A percentile compares a stretch with the other conserved stretches of the same genome.
Conservation (phyloP, 495 filamentous ascomycete genomes). For the Aspergillus sclerotiicarbonarius region DNA sequence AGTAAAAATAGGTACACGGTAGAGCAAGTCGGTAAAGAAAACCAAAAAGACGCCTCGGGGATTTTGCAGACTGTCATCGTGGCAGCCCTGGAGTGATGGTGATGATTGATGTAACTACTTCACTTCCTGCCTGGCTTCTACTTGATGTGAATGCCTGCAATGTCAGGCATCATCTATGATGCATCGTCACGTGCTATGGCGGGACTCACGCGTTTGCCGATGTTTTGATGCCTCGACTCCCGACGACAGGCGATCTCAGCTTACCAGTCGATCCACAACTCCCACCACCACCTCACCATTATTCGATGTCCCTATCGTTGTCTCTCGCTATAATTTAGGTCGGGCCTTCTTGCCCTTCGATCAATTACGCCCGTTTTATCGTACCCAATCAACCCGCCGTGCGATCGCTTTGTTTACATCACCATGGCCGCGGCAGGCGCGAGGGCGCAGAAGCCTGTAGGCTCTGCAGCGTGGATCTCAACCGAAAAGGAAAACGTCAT, state of each 20-base stretch:
- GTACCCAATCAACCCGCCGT: conserved; percentile 3
- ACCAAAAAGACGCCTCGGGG: too few relatives aligned
- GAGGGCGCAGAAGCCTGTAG: conserved; percentile 54
- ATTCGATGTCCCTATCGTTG: conserved; percentile 14
- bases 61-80: too few relatives aligned
- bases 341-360: conserved; percentile 8
- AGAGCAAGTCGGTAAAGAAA: too few relatives aligned
- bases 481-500: conserved; percentile 64
- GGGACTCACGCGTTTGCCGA: conserved; percentile 26
- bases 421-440: conserved; percentile 48
- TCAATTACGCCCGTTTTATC: background rate
- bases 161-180: conserved; percentile 1
- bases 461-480: conserved; percentile 66
- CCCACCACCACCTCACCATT: background rate
- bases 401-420: conserved; percentile 40
- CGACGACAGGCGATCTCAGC: conserved; percentile 11
- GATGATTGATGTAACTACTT: too few relatives aligned
- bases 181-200: conserved; percentile 20
- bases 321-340: conserved; percentile 2
- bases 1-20: too few relatives aligned
- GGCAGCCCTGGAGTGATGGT: too few relatives aligned
- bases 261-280: conserved; percentile 13
- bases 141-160: background rate
- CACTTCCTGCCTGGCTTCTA: background rate
- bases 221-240: conserved; percentile 29